Evolutionary conservation across 2,329 filamentous ascomycete species (phyloP).

Genomic region (Arthroderma uncinatum): DNA sequence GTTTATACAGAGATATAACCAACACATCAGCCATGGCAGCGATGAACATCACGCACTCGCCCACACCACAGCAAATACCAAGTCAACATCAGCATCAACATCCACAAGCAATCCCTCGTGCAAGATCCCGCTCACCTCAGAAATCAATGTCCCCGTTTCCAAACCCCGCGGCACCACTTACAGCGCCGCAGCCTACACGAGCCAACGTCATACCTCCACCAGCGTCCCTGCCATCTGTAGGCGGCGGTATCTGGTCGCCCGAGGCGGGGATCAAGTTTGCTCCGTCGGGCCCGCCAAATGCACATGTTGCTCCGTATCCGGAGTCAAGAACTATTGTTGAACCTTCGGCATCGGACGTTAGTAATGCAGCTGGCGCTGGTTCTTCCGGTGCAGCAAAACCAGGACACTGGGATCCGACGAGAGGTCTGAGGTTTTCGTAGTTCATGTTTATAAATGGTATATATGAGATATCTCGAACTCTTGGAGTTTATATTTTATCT

Average conservation of each 20-base stretch:
- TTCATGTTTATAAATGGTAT: neutral
- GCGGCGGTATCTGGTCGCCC: constrained; percentile 61
- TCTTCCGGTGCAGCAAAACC: constrained; percentile 8
- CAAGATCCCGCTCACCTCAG: constrained; percentile 23
- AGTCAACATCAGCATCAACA: constrained; percentile 24
- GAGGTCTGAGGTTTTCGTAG: constrained; percentile 45
- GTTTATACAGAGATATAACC: constrained; percentile 41
- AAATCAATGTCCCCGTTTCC: constrained; percentile 25
- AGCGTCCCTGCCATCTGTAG: constrained; percentile 16
- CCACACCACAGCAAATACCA: constrained; percentile 36
- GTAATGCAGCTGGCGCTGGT: neutral
- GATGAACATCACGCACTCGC: constrained; percentile 41
- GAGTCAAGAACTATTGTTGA: constrained; percentile 12
- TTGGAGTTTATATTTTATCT: too few species aligned
- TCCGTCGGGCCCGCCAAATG: constrained; percentile 24
- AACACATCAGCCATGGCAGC: constrained; percentile 46
- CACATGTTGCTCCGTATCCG: constrained; percentile 4
- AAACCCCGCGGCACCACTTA: constrained; percentile 43
- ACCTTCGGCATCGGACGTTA: constrained; percentile 16
- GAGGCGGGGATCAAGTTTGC: constrained; percentile 72
- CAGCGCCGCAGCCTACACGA: constrained; percentile 4
- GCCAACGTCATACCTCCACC: constrained; percentile 21
- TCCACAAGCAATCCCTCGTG: neutral
- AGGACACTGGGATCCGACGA: constrained; percentile 49
- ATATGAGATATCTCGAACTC: too few species aligned